A percentile compares a stretch with the other conserved stretches of the same genome.
Evolutionary conservation across 2,329 filamentous ascomycete genomes (phyloP).

Genomic region (Trichoderma citrinoviride): DNA sequence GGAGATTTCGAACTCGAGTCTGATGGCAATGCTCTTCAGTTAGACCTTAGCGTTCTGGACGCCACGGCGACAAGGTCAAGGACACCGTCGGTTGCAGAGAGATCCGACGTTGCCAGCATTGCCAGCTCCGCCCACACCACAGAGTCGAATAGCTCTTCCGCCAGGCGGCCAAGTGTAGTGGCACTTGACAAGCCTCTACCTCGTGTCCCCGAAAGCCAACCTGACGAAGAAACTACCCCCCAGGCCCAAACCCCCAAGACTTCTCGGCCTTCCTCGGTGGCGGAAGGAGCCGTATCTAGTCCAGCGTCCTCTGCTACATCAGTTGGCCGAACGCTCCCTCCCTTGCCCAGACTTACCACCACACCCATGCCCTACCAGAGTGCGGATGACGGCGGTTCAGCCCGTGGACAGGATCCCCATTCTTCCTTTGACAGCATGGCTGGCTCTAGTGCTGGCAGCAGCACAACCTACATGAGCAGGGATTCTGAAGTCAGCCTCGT

Average conservation of each 20-base stretch:
- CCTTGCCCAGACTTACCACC: constrained; percentile 57
- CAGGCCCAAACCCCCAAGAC: constrained; percentile 35
- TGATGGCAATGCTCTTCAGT: constrained; percentile 53
- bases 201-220: constrained; percentile 50
- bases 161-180: constrained; percentile 40
- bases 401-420: constrained; percentile 51
- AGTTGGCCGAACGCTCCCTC: constrained; percentile 49
- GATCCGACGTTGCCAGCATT: constrained; percentile 40
- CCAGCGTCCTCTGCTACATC: constrained; percentile 48
- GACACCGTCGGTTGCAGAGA: constrained; percentile 35
- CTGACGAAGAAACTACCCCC: constrained; percentile 23
- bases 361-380: constrained; percentile 48
- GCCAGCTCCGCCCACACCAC: constrained; percentile 41
- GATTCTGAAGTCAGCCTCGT: constrained; percentile 78
- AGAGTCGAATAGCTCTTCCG: constrained; percentile 38
- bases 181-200: constrained; percentile 67
- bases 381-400: constrained; percentile 44
- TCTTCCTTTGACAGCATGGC: constrained; percentile 68
- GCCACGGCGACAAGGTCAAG: constrained; percentile 37
- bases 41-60: constrained; percentile 54
- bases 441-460: constrained; percentile 73
- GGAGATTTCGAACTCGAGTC: constrained; percentile 89
- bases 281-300: constrained; percentile 43
- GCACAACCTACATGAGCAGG: constrained; percentile 73
- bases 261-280: constrained; percentile 45